Evolutionary conservation across 164 flowering plant species (phyloP), one percentile per base, ranked within the genome.

Genomic region (Sextonia rubra): DNA sequence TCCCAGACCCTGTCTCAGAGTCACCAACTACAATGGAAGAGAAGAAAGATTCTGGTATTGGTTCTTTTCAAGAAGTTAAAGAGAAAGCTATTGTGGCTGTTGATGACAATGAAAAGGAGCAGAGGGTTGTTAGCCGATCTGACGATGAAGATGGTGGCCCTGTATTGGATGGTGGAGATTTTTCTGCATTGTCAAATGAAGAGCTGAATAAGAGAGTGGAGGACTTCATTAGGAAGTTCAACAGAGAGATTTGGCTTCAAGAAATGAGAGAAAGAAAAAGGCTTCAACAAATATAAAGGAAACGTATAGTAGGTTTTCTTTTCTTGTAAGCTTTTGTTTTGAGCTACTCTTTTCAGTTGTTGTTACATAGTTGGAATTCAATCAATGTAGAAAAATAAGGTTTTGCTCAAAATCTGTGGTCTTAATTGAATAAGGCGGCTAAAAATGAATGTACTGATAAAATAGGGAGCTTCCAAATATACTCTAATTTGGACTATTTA

Each of bases 151-250:
- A 60, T 66, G 3, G 27, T 0, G 73, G 60, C 7, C 47, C 3
- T 68, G 55, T 18, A 20, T 49, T 37, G 68, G 82, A 81, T 15
- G 71, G 71, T 3, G 75, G 78, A 20, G 81, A 89, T 73, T 84
- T 80, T 70, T 79, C 87, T 2, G 74, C 12, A 9, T 76, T 88
- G 89, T 79, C 86, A 0, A 67, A 77, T 60, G 94, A 90, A 70
- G 91, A 90, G 70, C 73, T 90, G 29, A 88, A 90, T 52, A 75
- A 77, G 48, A 83, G 91, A 77, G 81, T 86, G 20, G 91, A 90
- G 74, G 94, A 90, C 74, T 90, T 90, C 47, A 90, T 88, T 29
- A 64, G 78, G 66, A 85, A 66, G 8, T 83, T 83, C 65, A 90
- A 90, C 24, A 79, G 79, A 52, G 85, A 88, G 23, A 88, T 90